Base-by-base conservation (phyloP, 208 protist genomes). In the Trypanosoma scelopori region DNA sequence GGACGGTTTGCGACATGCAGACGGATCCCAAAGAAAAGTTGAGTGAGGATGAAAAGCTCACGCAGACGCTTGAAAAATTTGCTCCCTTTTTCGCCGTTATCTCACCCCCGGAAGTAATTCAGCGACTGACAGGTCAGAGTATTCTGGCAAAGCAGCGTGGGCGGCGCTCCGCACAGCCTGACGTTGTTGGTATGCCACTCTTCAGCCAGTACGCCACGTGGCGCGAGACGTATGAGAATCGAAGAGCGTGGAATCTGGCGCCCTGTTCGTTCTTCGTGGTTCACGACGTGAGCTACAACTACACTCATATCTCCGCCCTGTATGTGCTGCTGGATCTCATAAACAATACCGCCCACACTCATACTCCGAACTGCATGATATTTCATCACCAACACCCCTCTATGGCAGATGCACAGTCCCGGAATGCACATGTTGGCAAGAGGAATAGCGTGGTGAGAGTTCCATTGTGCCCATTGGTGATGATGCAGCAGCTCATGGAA, bases 191-290 rank as follows among this genome's bases (percentile, higher is more conserved):
- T 12, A 55, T 93, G 35, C 87, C 87, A 5, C 41, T 96, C 16
- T 85, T 91, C 53, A 92, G 82, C 58, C 90, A 96, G 66, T 96
- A 87, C 55, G 73, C 74, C 16, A 91, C 90, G 23, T 96, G 90
- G 87, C 51, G 76, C 2, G 90, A 96, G 65, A 66, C 87, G 15
- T 96, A 89, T 71, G 74, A 91, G 71, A 71, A 92, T 64, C 85
- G 90, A 23, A 79, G 79, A 43, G 58, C 61, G 15, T 96, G 90
- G 85, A 20, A 43, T 47, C 78, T 79, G 49, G 67, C 78, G 3
- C 87, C 90, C 25, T 90, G 91, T 52, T 84, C 79, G 53, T 96
- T 89, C 72, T 96, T 94, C 43, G 69, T 96, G 15, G 71, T 93
- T 35, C 77, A 92, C 59, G 90, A 96, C 55, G 49, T 52, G 23